Evolutionary conservation across 805 yeast genomes (phyloP), one percentile per base, ranked within the genome.

Genomic region (Pichia nakasei): DNA sequence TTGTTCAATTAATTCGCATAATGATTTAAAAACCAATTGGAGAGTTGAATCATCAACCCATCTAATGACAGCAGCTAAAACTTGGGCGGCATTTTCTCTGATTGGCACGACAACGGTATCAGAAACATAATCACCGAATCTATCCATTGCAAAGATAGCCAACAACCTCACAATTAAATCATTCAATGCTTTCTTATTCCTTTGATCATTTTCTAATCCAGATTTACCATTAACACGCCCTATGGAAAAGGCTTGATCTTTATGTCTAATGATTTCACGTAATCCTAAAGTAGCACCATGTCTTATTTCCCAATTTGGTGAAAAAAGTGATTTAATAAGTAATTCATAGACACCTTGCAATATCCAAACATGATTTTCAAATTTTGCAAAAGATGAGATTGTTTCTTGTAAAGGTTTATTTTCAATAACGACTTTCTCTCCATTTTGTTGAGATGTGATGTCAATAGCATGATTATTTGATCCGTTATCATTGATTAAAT

Each of bases 31-130:
- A 0, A 86, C 77, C 39, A 73, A 69, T 9, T 78, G 54, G 7
- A 85, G 81, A 2, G 75, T 65, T 3, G 69, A 72, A 34, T 75
- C 74, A 18, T 79, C 72, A 40, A 93, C 64, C 61, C 87, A 93
- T n/a, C 83, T 67, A 37, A 93, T 65, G 34, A 91, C 65, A 1
- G 96, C 96, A 15, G 96, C 97, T 39, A 93, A 65, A 0, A 96
- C 79, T 63, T 93, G 99, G 0, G 96, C 97, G 24, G 91, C 87
- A 31, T 96, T 87, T 64, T 94, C 99, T 57, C 98, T 70, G 5
- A 93, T 97, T 1, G 99, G 99, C 0, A 97, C 97, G 33, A 93
- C 95, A 13, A 93, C 99, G 7, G 95, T 94, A 58, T 93, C 99
- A 36, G 95, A 82, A 27, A 93, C 95, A 61, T 85, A 93, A 66